phyloP scores from a whole-genome alignment of 1,139 yeast genomes.

The Lodderomyces orthopsilosis region DNA sequence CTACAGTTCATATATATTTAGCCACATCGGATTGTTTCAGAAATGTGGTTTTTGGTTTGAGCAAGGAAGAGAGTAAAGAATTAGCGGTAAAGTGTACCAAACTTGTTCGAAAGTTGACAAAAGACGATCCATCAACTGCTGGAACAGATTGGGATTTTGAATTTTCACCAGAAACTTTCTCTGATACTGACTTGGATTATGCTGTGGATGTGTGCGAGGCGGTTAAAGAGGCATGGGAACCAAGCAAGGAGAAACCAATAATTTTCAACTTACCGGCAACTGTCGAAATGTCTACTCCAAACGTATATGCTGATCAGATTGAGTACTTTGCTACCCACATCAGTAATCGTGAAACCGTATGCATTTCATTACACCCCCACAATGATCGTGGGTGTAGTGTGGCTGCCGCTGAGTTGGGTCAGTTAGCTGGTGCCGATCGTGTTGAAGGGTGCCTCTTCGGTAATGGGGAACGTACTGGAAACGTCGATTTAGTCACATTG shows the following conservation, averaged over 20 bases:
- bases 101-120: conserved; percentile 77
- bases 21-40: conserved; percentile 92
- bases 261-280: conserved; percentile 97
- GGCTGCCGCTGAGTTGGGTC: conserved; percentile 93
- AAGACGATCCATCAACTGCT: conserved; percentile 74
- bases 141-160: conserved; percentile 87
- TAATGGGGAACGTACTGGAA: conserved; percentile 98
- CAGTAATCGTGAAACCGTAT: conserved; percentile 77
- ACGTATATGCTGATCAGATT: conserved; percentile 93
- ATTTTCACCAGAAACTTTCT: conserved; percentile 93
- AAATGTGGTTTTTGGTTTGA: conserved; percentile 85
- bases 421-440: conserved; percentile 95
- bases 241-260: conserved; percentile 76
- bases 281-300: conserved; percentile 94
- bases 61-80: conserved; percentile 72
- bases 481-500: conserved; percentile 90
- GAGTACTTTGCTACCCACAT: conserved; percentile 83
- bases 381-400: conserved; percentile 98
- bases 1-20: conserved; percentile 85
- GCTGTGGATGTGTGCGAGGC: conserved; percentile 89
- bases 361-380: conserved; percentile 91
- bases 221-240: conserved; percentile 93
- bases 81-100: conserved; percentile 83
- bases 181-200: conserved; percentile 83
- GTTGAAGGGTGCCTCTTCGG: conserved; percentile 98